Evolutionary conservation across 768 basidiomycete genomes (phyloP).

Genomic region (Kondoa subrosea): DNA sequence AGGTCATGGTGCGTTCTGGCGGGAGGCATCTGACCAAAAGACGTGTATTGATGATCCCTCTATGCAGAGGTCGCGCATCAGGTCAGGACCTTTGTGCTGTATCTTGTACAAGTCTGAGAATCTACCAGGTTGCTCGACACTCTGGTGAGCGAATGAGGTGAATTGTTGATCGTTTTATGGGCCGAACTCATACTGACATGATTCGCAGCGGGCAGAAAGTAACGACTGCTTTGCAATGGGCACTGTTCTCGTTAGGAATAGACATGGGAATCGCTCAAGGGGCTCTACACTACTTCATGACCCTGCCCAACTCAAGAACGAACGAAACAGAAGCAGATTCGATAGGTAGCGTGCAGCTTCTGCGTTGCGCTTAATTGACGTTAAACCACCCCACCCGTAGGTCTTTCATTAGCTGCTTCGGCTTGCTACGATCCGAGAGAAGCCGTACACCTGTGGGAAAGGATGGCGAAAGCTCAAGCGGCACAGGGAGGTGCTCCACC

Average conservation of each 20-base stretch:
- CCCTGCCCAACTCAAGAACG: not conserved
- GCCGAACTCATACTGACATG: not conserved
- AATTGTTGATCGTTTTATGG: not conserved
- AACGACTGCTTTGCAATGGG: not conserved
- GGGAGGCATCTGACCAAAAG: too few relatives aligned
- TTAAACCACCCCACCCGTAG: not conserved
- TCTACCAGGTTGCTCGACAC: not conserved
- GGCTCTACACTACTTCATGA: not conserved
- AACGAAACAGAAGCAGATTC: constrained; percentile 7
- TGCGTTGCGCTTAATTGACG: not conserved
- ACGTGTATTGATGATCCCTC: too few relatives aligned
- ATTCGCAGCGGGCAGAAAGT: not conserved
- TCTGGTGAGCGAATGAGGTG: not conserved
- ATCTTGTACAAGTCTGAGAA: not conserved
- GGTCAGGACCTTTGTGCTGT: not conserved
- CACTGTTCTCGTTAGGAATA: not conserved
- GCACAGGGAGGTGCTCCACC: not conserved
- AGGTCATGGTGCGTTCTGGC: constrained; percentile 1
- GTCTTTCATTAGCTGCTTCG: not conserved
- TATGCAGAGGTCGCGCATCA: not conserved
- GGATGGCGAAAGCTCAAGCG: not conserved
- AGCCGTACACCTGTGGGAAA: constrained; percentile 2
- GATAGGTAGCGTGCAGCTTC: not conserved
- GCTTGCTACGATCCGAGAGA: constrained; percentile 8
- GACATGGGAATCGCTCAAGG: not conserved